phyloP scores from a whole-genome alignment of 2,329 filamentous ascomycete genomes.

The Cladobotryum mycophilum region DNA sequence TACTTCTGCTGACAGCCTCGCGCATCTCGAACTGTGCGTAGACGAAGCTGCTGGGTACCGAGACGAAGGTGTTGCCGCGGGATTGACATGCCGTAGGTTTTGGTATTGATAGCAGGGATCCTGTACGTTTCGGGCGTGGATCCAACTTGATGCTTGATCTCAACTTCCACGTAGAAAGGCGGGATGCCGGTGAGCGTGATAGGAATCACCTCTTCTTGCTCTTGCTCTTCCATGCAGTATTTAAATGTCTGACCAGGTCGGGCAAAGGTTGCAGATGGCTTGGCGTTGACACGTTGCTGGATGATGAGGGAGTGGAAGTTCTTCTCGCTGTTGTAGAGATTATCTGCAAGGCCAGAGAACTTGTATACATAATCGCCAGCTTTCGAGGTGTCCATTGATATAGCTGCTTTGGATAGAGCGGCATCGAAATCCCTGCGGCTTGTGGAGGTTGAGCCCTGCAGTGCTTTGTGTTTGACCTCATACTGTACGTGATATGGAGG shows the following conservation, averaged over 20 bases:
- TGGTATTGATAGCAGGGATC: constrained; percentile 70
- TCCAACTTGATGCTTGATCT: constrained; percentile 85
- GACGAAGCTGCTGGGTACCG: constrained; percentile 82
- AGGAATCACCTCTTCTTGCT: constrained; percentile 79
- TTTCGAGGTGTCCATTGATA: constrained; percentile 80
- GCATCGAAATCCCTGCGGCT: constrained; percentile 70
- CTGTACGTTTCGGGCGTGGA: constrained; percentile 73
- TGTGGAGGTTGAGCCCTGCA: constrained; percentile 57
- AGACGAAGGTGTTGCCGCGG: constrained; percentile 79
- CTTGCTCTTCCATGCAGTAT: constrained; percentile 81
- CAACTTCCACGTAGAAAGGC: constrained; percentile 85
- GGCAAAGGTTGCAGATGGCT: constrained; percentile 73
- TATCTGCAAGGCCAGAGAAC: constrained; percentile 77
- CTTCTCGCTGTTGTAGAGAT: constrained; percentile 72
- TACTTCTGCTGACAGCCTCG: constrained; percentile 79
- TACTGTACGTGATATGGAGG: constrained; percentile 82
- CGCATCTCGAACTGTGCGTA: constrained; percentile 82
- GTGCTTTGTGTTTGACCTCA: constrained; percentile 65
- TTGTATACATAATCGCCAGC: constrained; percentile 81
- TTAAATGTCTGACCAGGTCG: constrained; percentile 91
- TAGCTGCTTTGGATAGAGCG: constrained; percentile 66
- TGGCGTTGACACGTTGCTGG: constrained; percentile 77
- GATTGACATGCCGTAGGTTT: constrained; percentile 72
- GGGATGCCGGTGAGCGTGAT: constrained; percentile 76
- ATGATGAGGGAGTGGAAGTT: constrained; percentile 62